Conservation (phyloP, 176 grass and related monocot species). For the Puya raimondii region DNA sequence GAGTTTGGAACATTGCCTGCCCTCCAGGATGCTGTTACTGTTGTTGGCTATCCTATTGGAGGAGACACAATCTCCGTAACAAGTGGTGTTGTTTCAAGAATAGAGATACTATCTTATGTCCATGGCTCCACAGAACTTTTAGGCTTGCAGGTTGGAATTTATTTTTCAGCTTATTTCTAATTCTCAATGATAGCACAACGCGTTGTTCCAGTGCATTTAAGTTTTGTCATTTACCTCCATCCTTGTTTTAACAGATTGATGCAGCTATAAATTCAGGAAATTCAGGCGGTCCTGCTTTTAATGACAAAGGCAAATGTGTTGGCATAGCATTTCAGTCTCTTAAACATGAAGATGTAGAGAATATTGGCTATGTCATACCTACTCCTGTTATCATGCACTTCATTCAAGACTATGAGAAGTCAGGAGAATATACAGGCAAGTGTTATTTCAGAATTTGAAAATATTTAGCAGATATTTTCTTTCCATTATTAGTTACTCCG, state of each 20-base stretch:
- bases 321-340: constrained; percentile 99
- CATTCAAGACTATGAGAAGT: constrained; percentile 86
- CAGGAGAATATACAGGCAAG: constrained; percentile 67
- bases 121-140: constrained; percentile 97
- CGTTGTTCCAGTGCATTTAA: background rate
- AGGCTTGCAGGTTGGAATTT: constrained; percentile 61
- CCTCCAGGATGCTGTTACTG: constrained; percentile 92
- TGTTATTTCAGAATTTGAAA: background rate
- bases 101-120: constrained; percentile 97
- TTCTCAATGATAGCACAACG: background rate
- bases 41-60: constrained; percentile 97
- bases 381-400: constrained; percentile 94
- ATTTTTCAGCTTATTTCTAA: background rate
- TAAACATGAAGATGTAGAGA: constrained; percentile 98
- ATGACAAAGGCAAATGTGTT: constrained; percentile 75
- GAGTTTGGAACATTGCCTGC: constrained; percentile 77
- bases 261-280: constrained; percentile 99
- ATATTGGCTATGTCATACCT: constrained; percentile 97
- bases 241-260: constrained; percentile 73
- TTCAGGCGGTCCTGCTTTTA: constrained; percentile 94
- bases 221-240: background rate
- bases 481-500: background rate
- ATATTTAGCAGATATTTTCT: background rate
- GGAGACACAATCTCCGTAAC: constrained; percentile 97
- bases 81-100: constrained; percentile 92